Base-by-base conservation (phyloP, 176 grass and related monocot species). In the Miscanthus lutarioriparius region DNA sequence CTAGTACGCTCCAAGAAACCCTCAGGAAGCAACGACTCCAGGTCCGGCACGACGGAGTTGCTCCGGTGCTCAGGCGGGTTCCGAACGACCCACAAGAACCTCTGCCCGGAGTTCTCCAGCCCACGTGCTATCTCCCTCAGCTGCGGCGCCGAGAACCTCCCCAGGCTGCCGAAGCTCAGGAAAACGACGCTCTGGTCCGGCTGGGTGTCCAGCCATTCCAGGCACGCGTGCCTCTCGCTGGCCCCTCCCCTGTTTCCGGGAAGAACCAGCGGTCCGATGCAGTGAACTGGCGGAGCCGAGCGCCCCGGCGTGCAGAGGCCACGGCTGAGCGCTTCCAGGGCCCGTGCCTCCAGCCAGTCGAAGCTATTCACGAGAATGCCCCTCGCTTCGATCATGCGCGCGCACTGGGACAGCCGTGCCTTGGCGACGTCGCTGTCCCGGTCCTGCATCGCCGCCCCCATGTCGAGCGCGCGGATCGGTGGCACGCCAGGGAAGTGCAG, bases 111-210 rank as follows among this genome's bases (percentile, higher is more conserved):
- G 16, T 28, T 64, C 77, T 94, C 94, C 25, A 97, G 5, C 15
- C 94, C 94, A 16, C 37, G 53, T 1, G 94, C 94, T 35, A 77
- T 90, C 88, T 94, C 84, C 12, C n/a, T 43, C 22, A 97, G 74
- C 79, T 97, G 94, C 72, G 86, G 79, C 48, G 22, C 26, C 23
- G 83, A 76, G 85, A 97, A 97, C 35, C 70, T 23, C 0, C 91
- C 94, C 26, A 49, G 10, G 82, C 91, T 97, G 0, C 94, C 94
- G 66, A 97, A 97, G 87, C 89, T 94, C 74, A 97, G 91, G 91
- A 97, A 97, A 22, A 90, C 89, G 1, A 94, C 91, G 53, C 91
- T 94, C 48, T 27, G 64, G 19, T 82, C 56, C 1, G 87, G 89
- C 49, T 91, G 94, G 13, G 17, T 2, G 85, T 93, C 91, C 49